These are phyloP conservation scores for Venturia pyrina DNA, from an alignment of 2,329 filamentous ascomycete genomes.

Conservation along the genomic window DNA sequence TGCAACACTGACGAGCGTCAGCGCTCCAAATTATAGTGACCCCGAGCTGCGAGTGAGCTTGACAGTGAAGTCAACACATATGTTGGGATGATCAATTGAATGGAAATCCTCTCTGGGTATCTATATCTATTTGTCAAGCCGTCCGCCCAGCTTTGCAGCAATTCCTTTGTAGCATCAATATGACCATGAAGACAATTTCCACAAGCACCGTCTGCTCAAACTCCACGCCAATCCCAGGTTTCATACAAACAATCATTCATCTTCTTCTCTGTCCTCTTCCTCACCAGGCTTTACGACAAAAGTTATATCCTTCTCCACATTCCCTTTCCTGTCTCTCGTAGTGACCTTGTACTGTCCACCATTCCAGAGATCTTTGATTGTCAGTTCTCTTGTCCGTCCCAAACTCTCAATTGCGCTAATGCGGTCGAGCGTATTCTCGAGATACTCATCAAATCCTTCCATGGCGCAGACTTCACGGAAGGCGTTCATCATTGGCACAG, in stretches of 20 bases:
- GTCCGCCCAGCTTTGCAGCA: not conserved
- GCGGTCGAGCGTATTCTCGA: constrained; percentile 72
- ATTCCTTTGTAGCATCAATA: not conserved
- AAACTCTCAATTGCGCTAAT: constrained; percentile 91
- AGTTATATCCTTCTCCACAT: constrained; percentile 14
- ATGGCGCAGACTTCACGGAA: constrained; percentile 73
- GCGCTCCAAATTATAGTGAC: not conserved
- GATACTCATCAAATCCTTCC: constrained; percentile 68
- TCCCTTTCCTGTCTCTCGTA: constrained; percentile 36
- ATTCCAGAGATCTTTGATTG: constrained; percentile 86
- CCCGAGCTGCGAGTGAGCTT: not conserved
- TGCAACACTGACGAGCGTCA: not conserved
- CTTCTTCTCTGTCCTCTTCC: constrained; percentile 16
- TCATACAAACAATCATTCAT: constrained; percentile 10
- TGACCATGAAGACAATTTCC: not conserved
- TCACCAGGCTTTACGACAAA: constrained; percentile 12
- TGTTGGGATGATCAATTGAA: not conserved
- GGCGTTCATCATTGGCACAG: constrained; percentile 90
- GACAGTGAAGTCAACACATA: not conserved
- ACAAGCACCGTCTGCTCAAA: not conserved
- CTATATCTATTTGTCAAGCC: not conserved
- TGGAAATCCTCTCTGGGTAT: not conserved
- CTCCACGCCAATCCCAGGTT: not conserved
- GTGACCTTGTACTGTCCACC: constrained; percentile 68
- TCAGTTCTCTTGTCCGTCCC: constrained; percentile 85